These are phyloP conservation scores for Colletotrichum truncatum DNA, from an alignment of 2,329 filamentous ascomycete genomes.

Conservation along the genomic window DNA sequence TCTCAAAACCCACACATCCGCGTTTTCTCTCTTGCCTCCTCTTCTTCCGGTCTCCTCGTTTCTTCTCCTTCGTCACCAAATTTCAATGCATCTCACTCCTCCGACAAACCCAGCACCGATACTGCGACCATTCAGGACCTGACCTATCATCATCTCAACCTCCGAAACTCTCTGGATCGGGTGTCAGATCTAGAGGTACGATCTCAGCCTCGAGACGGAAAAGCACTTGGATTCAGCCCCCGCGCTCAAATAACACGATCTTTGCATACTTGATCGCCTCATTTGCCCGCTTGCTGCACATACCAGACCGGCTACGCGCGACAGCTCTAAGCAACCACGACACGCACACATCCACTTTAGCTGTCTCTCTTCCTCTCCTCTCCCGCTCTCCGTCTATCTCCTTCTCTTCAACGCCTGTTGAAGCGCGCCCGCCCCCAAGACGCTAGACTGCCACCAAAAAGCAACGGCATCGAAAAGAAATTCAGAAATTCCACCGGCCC, in stretches of 20 bases:
- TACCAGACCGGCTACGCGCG: neutral
- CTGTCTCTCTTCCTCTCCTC: slow-evolving; percentile 3
- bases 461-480: slow-evolving; percentile 30
- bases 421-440: slow-evolving; percentile 17
- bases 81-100: neutral
- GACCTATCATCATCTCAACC: neutral
- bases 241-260: neutral
- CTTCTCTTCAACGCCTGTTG: slow-evolving; percentile 15
- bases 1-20: slow-evolving; percentile 6
- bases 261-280: neutral
- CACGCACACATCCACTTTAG: neutral
- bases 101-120: neutral
- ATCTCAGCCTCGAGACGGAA: neutral
- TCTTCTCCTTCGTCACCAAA: neutral
- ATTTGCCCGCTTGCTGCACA: neutral
- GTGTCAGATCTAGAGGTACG: slow-evolving; percentile 1
- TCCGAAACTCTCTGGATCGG: neutral
- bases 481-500: slow-evolving; percentile 25
- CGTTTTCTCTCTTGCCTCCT: slow-evolving; percentile 2
- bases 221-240: neutral
- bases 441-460: slow-evolving; percentile 28
- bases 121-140: neutral
- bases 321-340: neutral
- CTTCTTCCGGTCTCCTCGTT: slow-evolving; percentile 1
- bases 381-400: no score